phyloP scores from a whole-genome alignment of 805 yeast genomes.

The Ogataea glucozyma region DNA sequence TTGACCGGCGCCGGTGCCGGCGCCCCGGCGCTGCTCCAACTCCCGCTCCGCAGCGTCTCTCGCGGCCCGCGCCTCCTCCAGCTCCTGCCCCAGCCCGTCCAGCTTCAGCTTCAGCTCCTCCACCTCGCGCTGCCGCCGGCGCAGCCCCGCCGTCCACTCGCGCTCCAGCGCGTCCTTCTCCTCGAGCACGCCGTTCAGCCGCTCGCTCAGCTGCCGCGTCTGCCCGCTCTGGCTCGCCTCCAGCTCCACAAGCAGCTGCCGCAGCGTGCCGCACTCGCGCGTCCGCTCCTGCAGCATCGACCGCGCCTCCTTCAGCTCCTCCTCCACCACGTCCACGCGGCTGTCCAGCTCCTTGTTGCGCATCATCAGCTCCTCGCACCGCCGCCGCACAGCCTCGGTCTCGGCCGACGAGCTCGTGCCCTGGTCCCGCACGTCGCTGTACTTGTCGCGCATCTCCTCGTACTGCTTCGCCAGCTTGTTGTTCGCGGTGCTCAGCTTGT shows the following conservation, averaged over 20 bases:
- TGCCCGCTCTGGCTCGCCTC: slow-evolving; percentile 58
- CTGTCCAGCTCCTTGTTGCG: slow-evolving; percentile 64
- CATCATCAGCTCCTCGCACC: slow-evolving; percentile 70
- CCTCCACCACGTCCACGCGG: slow-evolving; percentile 68
- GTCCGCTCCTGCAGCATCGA: slow-evolving; percentile 76
- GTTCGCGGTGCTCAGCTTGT: slow-evolving; percentile 45
- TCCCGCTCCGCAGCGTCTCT: slow-evolving; percentile 14
- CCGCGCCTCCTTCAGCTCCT: slow-evolving; percentile 77
- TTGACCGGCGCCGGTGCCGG: too few species aligned
- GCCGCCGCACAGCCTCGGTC: slow-evolving; percentile 55
- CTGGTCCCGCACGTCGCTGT: slow-evolving; percentile 36
- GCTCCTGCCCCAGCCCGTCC: slow-evolving; percentile 32
- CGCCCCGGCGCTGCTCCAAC: too few species aligned
- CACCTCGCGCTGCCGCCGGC: slow-evolving; percentile 62
- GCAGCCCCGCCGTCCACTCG: slow-evolving; percentile 47
- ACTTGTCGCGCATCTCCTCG: slow-evolving; percentile 42
- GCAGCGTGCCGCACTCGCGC: slow-evolving; percentile 71
- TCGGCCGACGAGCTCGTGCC: slow-evolving; percentile 37
- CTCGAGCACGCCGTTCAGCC: slow-evolving; percentile 51
- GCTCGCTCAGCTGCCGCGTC: slow-evolving; percentile 55
- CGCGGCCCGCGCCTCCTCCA: slow-evolving; percentile 14
- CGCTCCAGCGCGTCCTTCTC: slow-evolving; percentile 64
- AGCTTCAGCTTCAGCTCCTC: slow-evolving; percentile 59
- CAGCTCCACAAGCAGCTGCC: slow-evolving; percentile 65
- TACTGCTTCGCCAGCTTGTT: slow-evolving; percentile 41